These are phyloP conservation scores for Leucocoprinus leucothites DNA, from an alignment of 768 basidiomycete species.

Conservation along the genomic window DNA sequence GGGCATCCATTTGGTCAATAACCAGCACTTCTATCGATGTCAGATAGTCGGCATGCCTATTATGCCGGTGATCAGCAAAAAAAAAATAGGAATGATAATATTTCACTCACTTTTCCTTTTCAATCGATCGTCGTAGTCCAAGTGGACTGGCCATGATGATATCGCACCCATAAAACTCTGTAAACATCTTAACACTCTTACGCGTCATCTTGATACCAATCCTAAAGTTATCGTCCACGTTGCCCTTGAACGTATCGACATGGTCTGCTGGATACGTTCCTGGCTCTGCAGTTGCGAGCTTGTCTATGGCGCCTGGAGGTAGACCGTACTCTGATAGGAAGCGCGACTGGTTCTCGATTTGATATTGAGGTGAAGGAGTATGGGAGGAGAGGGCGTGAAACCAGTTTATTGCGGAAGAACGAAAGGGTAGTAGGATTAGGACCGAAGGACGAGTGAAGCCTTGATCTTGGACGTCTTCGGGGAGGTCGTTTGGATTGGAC, in stretches of 20 bases:
- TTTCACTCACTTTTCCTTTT: slow-evolving; percentile 81
- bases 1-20: slow-evolving; percentile 89
- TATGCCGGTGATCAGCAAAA: background rate
- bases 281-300: slow-evolving; percentile 66
- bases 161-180: slow-evolving; percentile 89
- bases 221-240: slow-evolving; percentile 93
- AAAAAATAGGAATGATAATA: background rate
- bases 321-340: slow-evolving; percentile 83
- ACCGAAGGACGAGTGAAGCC: slow-evolving; percentile 96
- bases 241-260: slow-evolving; percentile 92
- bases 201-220: slow-evolving; percentile 90
- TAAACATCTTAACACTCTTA: slow-evolving; percentile 89
- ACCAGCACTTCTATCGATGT: slow-evolving; percentile 90
- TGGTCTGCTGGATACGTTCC: slow-evolving; percentile 87
- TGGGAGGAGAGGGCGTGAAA: slow-evolving; percentile 75
- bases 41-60: slow-evolving; percentile 85
- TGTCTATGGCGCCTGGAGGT: slow-evolving; percentile 77
- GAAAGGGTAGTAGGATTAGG: slow-evolving; percentile 90
- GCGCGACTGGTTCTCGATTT: slow-evolving; percentile 85
- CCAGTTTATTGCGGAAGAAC: slow-evolving; percentile 84
- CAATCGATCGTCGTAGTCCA: slow-evolving; percentile 85
- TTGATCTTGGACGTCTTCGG: slow-evolving; percentile 88
- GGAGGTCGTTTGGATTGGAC: slow-evolving; percentile 48
- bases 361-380: slow-evolving; percentile 66
- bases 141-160: slow-evolving; percentile 92